A percentile compares a stretch with the other conserved stretches of the same genome.
Conservation (phyloP, 331 rosid species). For the Pyracantha coccinea region DNA sequence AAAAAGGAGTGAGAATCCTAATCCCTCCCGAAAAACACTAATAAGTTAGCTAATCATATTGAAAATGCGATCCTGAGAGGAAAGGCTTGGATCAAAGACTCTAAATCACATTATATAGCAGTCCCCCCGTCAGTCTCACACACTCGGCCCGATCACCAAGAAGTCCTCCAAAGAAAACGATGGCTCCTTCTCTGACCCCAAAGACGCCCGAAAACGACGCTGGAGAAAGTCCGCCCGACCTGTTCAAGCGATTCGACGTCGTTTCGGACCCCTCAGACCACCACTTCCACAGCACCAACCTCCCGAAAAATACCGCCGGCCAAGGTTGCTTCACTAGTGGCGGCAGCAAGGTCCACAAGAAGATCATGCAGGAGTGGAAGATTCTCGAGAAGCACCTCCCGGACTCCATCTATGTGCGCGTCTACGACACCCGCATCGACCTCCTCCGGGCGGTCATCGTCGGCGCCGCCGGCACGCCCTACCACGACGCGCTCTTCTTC, state of each 20-base stretch:
- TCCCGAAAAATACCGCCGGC: no score
- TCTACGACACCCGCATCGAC: slow-evolving; percentile 40
- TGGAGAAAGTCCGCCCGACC: not conserved
- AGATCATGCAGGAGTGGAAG: slow-evolving; percentile 48
- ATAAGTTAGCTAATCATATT: no score
- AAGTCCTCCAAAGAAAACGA: not conserved
- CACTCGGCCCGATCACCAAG: not conserved
- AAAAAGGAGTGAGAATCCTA: no score
- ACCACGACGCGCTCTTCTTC: slow-evolving; percentile 61
- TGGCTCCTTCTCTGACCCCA: not conserved
- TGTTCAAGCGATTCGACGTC: slow-evolving; percentile 26
- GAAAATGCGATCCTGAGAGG: no score
- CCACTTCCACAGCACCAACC: not conserved
- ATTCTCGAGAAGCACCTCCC: slow-evolving; percentile 39
- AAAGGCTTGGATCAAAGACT: no score
- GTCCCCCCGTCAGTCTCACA: not conserved
- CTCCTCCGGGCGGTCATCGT: slow-evolving; percentile 44
- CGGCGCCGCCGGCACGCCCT: slow-evolving; percentile 64
- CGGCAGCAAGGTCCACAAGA: slow-evolving; percentile 6
- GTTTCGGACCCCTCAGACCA: slow-evolving; percentile 36
- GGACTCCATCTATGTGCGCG: slow-evolving; percentile 48
- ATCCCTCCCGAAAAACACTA: no score
- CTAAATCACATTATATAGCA: no score
- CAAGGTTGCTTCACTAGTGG: no score
- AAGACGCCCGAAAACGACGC: not conserved